Base-by-base conservation (phyloP, 2,329 filamentous ascomycete genomes). In the Apiospora hydei region DNA sequence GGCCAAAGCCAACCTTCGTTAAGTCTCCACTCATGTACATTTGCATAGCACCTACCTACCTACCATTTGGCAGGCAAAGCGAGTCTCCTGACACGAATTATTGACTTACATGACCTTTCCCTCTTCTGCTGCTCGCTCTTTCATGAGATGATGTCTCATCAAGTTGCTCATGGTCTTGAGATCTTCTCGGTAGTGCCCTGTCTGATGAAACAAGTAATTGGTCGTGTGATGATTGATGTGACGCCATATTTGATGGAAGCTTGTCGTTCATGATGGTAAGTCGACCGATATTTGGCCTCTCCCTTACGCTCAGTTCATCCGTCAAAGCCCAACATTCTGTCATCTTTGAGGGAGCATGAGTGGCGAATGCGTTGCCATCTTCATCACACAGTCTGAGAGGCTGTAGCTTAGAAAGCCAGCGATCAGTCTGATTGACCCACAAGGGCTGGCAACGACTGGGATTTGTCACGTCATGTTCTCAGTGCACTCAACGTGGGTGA, bases 11-110 rank as follows among this genome's bases (percentile, higher is more conserved):
- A 41, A 64, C 57, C 57, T 64, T 64, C 57, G 41, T 64, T 8
- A 43, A 64, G 57, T 64, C 57, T 64, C 57, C 57, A 64, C 57
- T 64, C 34, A 41, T 64, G 57, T 64, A 64, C 57, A 49, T 41
- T 64, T 64, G 57, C 14, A 64, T 64, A 64, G 57, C 57, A 18
- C 57, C 34, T 64, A 38, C 30, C 53, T 47, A 47, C 46, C 21
- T 49, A 49, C 8, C 51, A 30, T 57, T 41, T 38, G 57, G 57
- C 57, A 41, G 57, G 57, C 57, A 41, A n/a, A 21, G 34, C 57
- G 57, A 21, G 57, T 64, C 57, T 64, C 18, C 57, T 34, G 57
- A 41, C 57, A 64, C 57, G 57, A 64, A 64, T 64, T 41, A 64
- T 64, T 64, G 57, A 64, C 57, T 64, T 64, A 14, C 24, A 64